These are phyloP conservation scores for Cryptococcus sp. DNA, from an alignment of 1,284 basidiomycete species.

Conservation along the genomic window DNA sequence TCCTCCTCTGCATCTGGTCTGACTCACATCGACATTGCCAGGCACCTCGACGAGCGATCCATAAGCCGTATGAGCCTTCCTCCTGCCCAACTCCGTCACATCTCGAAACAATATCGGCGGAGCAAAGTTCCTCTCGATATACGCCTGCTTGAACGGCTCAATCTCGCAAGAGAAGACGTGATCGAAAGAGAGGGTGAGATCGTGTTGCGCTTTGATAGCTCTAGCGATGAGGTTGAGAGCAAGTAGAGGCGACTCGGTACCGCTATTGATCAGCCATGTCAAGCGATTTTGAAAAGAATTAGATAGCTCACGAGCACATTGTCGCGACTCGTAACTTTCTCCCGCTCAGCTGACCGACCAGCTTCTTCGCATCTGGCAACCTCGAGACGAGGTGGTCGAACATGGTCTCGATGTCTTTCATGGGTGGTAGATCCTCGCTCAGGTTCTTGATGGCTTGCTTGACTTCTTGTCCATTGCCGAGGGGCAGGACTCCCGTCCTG, in stretches of 20 bases:
- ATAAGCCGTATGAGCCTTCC: slow-evolving; percentile 81
- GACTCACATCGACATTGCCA: slow-evolving; percentile 68
- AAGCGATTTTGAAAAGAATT: neutral
- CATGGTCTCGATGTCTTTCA: slow-evolving; percentile 73
- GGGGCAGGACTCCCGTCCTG: slow-evolving; percentile 26
- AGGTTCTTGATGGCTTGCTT: slow-evolving; percentile 27
- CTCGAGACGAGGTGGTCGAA: slow-evolving; percentile 65
- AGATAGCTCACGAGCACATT: slow-evolving; percentile 67
- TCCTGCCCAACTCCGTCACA: slow-evolving; percentile 80
- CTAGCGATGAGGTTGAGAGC: slow-evolving; percentile 77
- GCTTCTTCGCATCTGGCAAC: slow-evolving; percentile 42
- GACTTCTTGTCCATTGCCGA: slow-evolving; percentile 17
- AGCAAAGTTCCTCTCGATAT: slow-evolving; percentile 89
- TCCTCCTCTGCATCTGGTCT: no score
- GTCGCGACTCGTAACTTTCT: slow-evolving; percentile 87
- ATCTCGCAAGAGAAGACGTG: slow-evolving; percentile 98
- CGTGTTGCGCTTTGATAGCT: slow-evolving; percentile 65
- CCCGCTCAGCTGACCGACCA: slow-evolving; percentile 67
- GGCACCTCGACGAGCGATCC: slow-evolving; percentile 80
- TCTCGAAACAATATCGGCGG: slow-evolving; percentile 82
- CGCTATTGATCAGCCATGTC: slow-evolving; percentile 51
- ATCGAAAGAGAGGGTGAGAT: slow-evolving; percentile 64
- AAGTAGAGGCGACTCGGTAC: slow-evolving; percentile 88
- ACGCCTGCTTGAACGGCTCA: slow-evolving; percentile 96
- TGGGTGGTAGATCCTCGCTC: slow-evolving; percentile 59